A percentile compares a stretch with the other conserved stretches of the same genome.
Evolutionary conservation across 2,329 filamentous ascomycete genomes (phyloP).

Genomic region (Colletotrichum melonis): DNA sequence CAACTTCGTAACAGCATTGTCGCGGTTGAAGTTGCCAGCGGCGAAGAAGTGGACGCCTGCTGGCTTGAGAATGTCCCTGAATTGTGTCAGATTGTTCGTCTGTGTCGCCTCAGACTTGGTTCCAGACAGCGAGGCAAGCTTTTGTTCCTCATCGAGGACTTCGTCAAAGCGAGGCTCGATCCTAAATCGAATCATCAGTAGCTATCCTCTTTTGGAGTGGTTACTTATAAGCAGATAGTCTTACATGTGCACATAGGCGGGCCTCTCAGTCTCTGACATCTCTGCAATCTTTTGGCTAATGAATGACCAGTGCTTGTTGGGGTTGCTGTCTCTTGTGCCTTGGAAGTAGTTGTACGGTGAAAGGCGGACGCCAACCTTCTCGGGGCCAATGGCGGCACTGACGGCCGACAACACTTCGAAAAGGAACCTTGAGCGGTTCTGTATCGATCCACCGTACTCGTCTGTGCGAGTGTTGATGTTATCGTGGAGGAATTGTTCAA

Average conservation of each 20-base stretch:
- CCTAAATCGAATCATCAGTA: conserved; percentile 38
- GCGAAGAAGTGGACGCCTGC: conserved; percentile 58
- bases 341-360: conserved; percentile 47
- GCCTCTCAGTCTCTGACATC: conserved; percentile 47
- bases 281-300: conserved; percentile 47
- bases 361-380: conserved; percentile 67
- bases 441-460: conserved; percentile 62
- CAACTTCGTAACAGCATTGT: conserved; percentile 51
- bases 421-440: conserved; percentile 63
- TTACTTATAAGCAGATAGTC: conserved; percentile 15
- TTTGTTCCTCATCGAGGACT: conserved; percentile 55
- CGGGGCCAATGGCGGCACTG: conserved; percentile 56
- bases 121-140: conserved; percentile 51
- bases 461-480: conserved; percentile 63
- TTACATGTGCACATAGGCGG: conserved; percentile 58
- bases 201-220: rapidly evolving
- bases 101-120: conserved; percentile 38
- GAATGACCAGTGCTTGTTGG: conserved; percentile 49
- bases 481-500: conserved; percentile 69
- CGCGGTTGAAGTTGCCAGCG: conserved; percentile 57
- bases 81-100: conserved; percentile 49
- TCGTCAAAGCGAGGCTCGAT: conserved; percentile 60
- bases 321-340: conserved; percentile 40
- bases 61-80: conserved; percentile 52
- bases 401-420: conserved; percentile 58